phyloP scores from a whole-genome alignment of 1,284 basidiomycete genomes.

The Cryptococcus neoformans region DNA sequence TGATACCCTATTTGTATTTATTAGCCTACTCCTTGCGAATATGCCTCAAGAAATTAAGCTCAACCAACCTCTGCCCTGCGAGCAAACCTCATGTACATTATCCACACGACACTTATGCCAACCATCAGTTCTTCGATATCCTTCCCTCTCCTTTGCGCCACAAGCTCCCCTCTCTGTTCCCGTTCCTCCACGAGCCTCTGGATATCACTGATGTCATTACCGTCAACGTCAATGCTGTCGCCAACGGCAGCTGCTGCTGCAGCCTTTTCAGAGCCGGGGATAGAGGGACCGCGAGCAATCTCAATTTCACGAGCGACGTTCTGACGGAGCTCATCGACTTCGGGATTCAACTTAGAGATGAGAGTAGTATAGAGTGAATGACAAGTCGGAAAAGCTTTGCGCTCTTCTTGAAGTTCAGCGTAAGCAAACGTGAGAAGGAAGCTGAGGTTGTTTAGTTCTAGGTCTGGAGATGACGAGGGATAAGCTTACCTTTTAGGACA shows the following conservation, averaged over 20 bases:
- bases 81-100: slow-evolving; percentile 91
- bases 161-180: slow-evolving; percentile 57
- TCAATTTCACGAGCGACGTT: slow-evolving; percentile 54
- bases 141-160: slow-evolving; percentile 47
- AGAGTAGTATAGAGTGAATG: slow-evolving; percentile 69
- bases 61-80: slow-evolving; percentile 66
- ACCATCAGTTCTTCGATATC: slow-evolving; percentile 54
- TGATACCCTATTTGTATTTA: slow-evolving; percentile 55
- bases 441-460: slow-evolving; percentile 51
- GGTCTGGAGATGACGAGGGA: neutral
- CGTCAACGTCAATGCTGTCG: slow-evolving; percentile 37
- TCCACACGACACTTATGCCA: slow-evolving; percentile 57
- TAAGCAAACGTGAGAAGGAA: slow-evolving; percentile 86
- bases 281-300: slow-evolving; percentile 48
- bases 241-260: slow-evolving; percentile 8
- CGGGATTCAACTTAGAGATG: slow-evolving; percentile 63
- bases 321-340: slow-evolving; percentile 67
- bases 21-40: neutral
- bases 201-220: slow-evolving; percentile 32
- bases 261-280: slow-evolving; percentile 24
- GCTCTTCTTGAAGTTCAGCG: slow-evolving; percentile 73
- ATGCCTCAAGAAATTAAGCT: neutral
- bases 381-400: slow-evolving; percentile 63
- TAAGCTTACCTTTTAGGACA: slow-evolving; percentile 66
- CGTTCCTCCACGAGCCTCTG: slow-evolving; percentile 61